Base-by-base conservation (phyloP, 129 eudicot genomes). In the Lonicera japonica region DNA sequence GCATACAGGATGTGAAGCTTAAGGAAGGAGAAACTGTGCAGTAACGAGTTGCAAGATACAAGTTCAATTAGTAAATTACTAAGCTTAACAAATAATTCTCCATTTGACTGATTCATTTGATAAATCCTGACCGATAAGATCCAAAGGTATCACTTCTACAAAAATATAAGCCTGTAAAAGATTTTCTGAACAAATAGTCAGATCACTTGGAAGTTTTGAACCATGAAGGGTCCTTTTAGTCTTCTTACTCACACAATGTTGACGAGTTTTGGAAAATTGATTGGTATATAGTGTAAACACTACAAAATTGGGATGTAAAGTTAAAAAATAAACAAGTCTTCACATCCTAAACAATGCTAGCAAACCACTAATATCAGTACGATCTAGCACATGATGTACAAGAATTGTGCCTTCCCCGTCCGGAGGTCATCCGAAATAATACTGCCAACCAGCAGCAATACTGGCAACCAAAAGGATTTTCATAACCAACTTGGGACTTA, bases 371-470 rank as follows among this genome's bases (percentile, higher is more conserved):
- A 53, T 58, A 57, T n/a, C n/a, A 54, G 29, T 72, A 13, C 59
- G 60, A 59, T 47, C 36, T 64, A 48, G 43, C 39, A 66, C 51
- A 38, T 21, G 67, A 59, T 50, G 67, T 77, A 80, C 86, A 86
- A 25, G 52, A 43, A 43, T 1, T 22, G 25, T 54, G 68, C 51
- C 17, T 64, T 25, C 9, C 60, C 66, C 14, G 15, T 74, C 39
- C 51, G 54, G 46, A n/a, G 59, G 75, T 90, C 76, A 87, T 67
- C 74, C 72, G 15, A 25, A 68, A 74, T 85, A 88, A 68, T 58
- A 85, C 14, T 85, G 91, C 96, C 96, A 92, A 25, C 74, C 81
- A 22, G 73, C 79, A 71, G 89, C 99, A 41, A 88, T 22, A 11
- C 58, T 77, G 50, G 83, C 96, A 7, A 88, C 80, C 45, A 85